A percentile compares a stretch with the other conserved stretches of the same genome.
Conservation (phyloP, 768 basidiomycete species). For the Boletus sp. region DNA sequence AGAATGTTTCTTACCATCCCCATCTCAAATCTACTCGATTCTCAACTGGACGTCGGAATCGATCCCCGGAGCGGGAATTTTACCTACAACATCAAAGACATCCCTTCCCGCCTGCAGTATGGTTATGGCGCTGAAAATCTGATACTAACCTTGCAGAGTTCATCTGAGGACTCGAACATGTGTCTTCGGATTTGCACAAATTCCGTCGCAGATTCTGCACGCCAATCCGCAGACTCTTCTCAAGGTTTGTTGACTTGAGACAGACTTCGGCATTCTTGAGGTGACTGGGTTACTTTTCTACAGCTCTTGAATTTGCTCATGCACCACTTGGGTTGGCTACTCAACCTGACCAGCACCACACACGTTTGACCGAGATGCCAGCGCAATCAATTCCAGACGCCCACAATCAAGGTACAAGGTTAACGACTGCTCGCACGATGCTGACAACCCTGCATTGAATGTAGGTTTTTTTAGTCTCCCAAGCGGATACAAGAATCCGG, state of each 20-base stretch:
- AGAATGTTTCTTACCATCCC: slow-evolving; percentile 2
- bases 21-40: not conserved
- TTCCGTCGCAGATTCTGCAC: not conserved
- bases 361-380: not conserved
- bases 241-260: not conserved
- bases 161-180: not conserved
- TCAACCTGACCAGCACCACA: not conserved
- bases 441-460: not conserved
- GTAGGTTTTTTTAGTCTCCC: not conserved
- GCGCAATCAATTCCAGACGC: not conserved
- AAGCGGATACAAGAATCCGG: not conserved
- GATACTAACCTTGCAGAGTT: not conserved
- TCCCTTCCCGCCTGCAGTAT: not conserved
- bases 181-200: not conserved
- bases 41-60: not conserved
- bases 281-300: not conserved
- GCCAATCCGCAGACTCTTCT: not conserved
- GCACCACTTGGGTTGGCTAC: not conserved
- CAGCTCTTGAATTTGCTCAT: not conserved
- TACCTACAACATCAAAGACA: not conserved
- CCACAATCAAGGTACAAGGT: not conserved
- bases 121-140: not conserved
- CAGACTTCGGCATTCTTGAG: not conserved
- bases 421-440: not conserved
- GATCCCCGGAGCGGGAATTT: not conserved